A percentile compares a stretch with the other conserved stretches of the same genome.
Evolutionary conservation across 139 green algal species (phyloP).

Genomic region (Chlorella sp.): DNA sequence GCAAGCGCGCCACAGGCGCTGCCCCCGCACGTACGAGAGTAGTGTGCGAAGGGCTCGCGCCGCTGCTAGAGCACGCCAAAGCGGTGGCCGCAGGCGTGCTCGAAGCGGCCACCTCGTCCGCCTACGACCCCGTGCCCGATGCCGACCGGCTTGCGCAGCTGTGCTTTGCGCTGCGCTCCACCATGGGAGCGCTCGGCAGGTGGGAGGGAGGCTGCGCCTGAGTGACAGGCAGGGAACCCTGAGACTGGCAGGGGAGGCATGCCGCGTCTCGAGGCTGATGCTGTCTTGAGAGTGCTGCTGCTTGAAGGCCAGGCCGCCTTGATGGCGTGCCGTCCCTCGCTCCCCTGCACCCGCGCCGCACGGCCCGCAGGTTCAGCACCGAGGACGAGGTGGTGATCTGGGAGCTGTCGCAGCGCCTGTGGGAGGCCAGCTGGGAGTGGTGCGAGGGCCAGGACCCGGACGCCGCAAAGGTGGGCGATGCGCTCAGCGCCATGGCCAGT

Average conservation of each 20-base stretch:
- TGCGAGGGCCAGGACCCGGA: neutral
- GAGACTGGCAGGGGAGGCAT: too few relatives aligned
- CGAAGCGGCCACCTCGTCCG: neutral
- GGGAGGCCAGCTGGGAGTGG: neutral
- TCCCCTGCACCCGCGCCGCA: neutral
- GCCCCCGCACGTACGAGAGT: too few relatives aligned
- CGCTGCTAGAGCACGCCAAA: too few relatives aligned
- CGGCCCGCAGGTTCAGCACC: neutral
- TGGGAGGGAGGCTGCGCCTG: too few relatives aligned
- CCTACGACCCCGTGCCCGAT: neutral
- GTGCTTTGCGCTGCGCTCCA: slow-evolving; percentile 16
- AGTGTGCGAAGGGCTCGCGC: too few relatives aligned
- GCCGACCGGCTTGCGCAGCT: neutral
- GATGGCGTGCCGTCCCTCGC: neutral
- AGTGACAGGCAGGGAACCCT: too few relatives aligned
- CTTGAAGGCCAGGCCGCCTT: neutral
- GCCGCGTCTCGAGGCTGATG: too few relatives aligned
- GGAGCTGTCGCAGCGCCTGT: slow-evolving; percentile 1
- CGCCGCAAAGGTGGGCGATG: too few relatives aligned
- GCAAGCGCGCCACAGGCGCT: too few relatives aligned
- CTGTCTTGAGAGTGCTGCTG: too few relatives aligned
- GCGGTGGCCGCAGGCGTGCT: too few relatives aligned
- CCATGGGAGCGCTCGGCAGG: neutral
- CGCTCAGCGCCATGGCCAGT: neutral
- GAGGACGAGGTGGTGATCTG: neutral